Base-by-base conservation (phyloP, 192 early-diverging fungal genomes). In the Backusella psychrophila region DNA sequence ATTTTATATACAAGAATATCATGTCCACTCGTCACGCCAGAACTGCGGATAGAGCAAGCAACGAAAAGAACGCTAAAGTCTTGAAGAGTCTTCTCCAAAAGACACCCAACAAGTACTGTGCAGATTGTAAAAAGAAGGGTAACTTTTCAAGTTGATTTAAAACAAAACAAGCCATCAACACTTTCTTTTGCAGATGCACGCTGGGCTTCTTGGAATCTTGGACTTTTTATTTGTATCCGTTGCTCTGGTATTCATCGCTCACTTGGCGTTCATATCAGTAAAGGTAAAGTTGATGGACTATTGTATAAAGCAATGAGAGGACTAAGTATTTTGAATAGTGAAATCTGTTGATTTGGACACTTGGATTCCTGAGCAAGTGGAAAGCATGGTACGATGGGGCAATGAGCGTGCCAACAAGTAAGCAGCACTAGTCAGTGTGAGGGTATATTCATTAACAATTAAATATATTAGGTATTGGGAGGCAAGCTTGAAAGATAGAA, bases 41-140 rank as follows among this genome's bases (percentile, higher is more conserved):
- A 71, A 86, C 91, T 31, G 83, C 87, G 41, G 90, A 94, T 76
- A 92, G 90, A 86, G 82, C 84, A n/a, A 80, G 81, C 52, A 93
- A 90, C 72, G 92, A 95, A 63, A 89, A 91, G 56, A 87, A 95
- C 75, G 75, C 91, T 12, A 86, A 86, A 70, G 87, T 93, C 23
- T 84, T 96, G 21, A 92, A 93, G 79, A 78, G 85, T n/a, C 84
- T 94, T 26, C 86, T 96, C 85, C 83, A 86, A 59, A 81, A 87
- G 69, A 82, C 89, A 5, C 89, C 90, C 34, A 96, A 96, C 82
- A 86, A 86, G 39, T 85, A 85, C 53, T 95, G 94, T 81, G 91
- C 89, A n/a, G 94, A 95, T 77, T 95, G 94, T 84, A 83, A 89
- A 41, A 90, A 90, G 77, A 92, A 93, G 85, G 93, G 93, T 93